Evolutionary conservation across 441 rosid genomes (phyloP).

Genomic region (Macaranga tanarius): DNA sequence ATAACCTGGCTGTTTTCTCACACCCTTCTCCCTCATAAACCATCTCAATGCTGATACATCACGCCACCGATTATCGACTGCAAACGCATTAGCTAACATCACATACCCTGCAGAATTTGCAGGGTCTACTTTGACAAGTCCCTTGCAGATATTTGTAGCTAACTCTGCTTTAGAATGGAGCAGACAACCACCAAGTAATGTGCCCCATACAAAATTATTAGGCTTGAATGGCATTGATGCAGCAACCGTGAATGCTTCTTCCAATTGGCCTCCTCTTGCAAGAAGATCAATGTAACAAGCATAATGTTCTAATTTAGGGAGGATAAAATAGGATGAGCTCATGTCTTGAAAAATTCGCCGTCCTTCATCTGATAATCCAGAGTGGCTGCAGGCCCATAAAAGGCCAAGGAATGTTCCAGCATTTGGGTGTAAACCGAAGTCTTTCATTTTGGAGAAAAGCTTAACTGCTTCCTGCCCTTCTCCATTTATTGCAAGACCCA

Average conservation of each 20-base stretch:
- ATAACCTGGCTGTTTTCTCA: constrained; percentile 40
- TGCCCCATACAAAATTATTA: constrained; percentile 47
- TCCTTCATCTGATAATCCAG: constrained; percentile 36
- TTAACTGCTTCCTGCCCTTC: constrained; percentile 35
- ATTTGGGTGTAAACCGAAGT: constrained; percentile 30
- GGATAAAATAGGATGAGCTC: constrained; percentile 24
- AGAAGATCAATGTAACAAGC: constrained; percentile 50
- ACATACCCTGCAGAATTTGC: constrained; percentile 36
- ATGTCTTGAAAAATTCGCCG: constrained; percentile 33
- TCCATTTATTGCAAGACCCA: constrained; percentile 47
- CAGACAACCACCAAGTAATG: constrained; percentile 46
- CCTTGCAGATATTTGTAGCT: constrained; percentile 30
- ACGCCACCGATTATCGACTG: constrained; percentile 27
- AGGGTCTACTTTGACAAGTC: constrained; percentile 35
- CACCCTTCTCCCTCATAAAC: constrained; percentile 36
- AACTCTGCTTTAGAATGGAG: constrained; percentile 36
- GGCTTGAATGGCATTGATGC: constrained; percentile 44
- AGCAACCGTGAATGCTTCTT: constrained; percentile 41
- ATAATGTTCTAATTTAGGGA: constrained; percentile 41
- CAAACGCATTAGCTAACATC: constrained; percentile 35
- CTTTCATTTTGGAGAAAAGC: constrained; percentile 36
- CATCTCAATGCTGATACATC: constrained; percentile 29
- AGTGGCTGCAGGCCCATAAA: constrained; percentile 47
- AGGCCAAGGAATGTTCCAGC: constrained; percentile 44
- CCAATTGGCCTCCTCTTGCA: constrained; percentile 40